A percentile compares a stretch with the other conserved stretches of the same genome.
Conservation (phyloP, 352 stramenopile species). For the Phytophthora tubulina region DNA sequence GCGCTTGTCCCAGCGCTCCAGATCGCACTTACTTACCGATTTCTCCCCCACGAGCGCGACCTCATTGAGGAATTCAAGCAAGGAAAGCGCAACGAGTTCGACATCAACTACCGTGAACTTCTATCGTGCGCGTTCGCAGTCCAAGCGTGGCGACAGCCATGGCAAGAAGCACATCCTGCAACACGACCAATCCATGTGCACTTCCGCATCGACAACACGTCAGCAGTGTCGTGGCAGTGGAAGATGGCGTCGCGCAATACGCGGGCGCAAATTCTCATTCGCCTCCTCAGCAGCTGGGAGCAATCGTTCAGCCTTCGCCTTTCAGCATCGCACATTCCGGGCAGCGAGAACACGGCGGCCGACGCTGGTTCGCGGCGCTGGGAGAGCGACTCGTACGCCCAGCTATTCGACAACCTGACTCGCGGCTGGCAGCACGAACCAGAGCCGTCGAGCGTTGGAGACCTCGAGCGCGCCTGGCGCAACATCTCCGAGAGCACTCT, state of each 20-base stretch:
- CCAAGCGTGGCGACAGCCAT: background rate
- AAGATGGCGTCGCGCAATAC: background rate
- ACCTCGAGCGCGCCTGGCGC: background rate
- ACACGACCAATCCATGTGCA: conserved; percentile 11
- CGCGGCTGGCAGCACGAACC: background rate
- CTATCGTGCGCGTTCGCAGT: conserved; percentile 13
- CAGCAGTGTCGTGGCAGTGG: conserved; percentile 18
- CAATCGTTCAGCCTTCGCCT: background rate
- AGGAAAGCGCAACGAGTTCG: conserved; percentile 9
- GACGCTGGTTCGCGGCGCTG: conserved; percentile 1
- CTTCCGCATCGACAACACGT: conserved; percentile 35
- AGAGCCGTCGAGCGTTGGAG: background rate
- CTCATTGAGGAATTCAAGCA: conserved; percentile 8
- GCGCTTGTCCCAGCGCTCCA: background rate
- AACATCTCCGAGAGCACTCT: conserved; percentile 14
- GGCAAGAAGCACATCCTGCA: background rate
- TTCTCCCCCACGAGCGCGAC: background rate
- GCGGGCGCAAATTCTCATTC: conserved; percentile 9
- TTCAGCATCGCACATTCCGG: conserved; percentile 14
- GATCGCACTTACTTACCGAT: background rate
- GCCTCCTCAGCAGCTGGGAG: conserved; percentile 7
- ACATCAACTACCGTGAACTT: conserved; percentile 43
- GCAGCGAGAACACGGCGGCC: background rate
- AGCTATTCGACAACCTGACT: background rate
- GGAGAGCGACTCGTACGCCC: background rate